Conservation (phyloP, 352 stramenopile species). For the Pythium sp. region DNA sequence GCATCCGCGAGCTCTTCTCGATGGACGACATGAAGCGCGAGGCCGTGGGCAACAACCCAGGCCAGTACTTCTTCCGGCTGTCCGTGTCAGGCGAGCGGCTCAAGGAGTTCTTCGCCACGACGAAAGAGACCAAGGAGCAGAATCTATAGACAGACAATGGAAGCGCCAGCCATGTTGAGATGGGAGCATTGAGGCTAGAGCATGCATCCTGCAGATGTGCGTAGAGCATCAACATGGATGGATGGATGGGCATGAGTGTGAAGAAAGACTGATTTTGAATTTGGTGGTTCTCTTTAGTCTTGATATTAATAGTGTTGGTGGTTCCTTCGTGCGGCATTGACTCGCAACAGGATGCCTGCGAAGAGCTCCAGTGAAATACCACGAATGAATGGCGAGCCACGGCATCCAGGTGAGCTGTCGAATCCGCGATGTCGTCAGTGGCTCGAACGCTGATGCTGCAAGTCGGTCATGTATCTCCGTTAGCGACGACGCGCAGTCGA, state of each 20-base stretch:
- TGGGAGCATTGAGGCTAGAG: neutral
- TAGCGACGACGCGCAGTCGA: constrained; percentile 1
- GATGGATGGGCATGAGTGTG: neutral
- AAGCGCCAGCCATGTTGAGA: neutral
- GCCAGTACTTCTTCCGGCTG: constrained; percentile 65
- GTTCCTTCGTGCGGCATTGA: neutral
- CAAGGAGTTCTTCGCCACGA: constrained; percentile 59
- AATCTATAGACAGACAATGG: constrained; percentile 20
- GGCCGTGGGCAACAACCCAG: constrained; percentile 24
- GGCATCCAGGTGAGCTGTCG: constrained; percentile 68
- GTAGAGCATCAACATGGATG: neutral
- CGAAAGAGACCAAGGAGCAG: constrained; percentile 30
- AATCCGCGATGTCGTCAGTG: constrained; percentile 24
- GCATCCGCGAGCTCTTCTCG: constrained; percentile 65
- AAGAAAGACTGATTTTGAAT: neutral
- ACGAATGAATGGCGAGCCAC: constrained; percentile 26
- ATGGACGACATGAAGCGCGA: constrained; percentile 85
- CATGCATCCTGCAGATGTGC: neutral
- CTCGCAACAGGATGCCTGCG: neutral
- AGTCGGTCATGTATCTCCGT: constrained; percentile 3
- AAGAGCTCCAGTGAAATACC: neutral
- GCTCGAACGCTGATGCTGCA: neutral
- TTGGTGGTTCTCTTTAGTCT: neutral
- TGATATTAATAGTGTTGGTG: constrained; percentile 1
- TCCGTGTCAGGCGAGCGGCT: constrained; percentile 38